These are phyloP conservation scores for Kwoniella dendrophila DNA, from an alignment of 768 basidiomycete species.

Conservation along the genomic window DNA sequence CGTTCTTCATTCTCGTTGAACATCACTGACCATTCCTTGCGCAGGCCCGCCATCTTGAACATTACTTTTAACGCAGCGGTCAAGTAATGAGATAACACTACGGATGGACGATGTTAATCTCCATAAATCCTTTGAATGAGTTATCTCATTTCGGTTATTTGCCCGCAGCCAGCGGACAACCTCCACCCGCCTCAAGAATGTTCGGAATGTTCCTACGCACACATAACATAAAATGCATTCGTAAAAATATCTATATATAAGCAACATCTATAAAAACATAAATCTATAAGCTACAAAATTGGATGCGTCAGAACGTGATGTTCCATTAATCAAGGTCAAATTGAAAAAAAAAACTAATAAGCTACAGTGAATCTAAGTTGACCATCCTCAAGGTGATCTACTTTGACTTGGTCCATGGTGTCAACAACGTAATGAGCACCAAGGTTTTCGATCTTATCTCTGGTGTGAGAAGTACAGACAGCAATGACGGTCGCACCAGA, in stretches of 20 bases:
- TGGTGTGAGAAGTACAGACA: constrained; percentile 55
- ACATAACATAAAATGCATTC: background rate
- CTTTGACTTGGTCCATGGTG: constrained; percentile 41
- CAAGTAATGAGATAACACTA: background rate
- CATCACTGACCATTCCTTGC: too few relatives aligned
- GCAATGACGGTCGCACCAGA: constrained; percentile 55
- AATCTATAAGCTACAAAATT: constrained; percentile 5
- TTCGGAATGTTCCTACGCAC: too few relatives aligned
- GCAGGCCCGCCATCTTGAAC: constrained; percentile 30
- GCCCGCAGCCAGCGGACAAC: background rate
- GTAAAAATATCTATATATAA: constrained; percentile 5
- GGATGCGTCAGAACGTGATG: too few relatives aligned
- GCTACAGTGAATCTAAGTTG: constrained; percentile 32
- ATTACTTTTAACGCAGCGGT: constrained; percentile 3
- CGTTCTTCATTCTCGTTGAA: too few relatives aligned
- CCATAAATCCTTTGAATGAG: constrained; percentile 1
- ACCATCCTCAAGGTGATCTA: constrained; percentile 23
- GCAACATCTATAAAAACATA: constrained; percentile 7
- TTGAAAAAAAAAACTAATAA: constrained; percentile 15
- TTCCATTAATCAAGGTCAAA: background rate
- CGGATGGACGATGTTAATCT: background rate
- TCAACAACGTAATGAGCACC: constrained; percentile 44
- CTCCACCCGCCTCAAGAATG: constrained; percentile 5
- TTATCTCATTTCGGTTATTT: background rate
- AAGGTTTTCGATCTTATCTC: constrained; percentile 36